Evolutionary conservation across 495 filamentous ascomycete species (phyloP).

Genomic region (Friedmanniomyces endolithicus): DNA sequence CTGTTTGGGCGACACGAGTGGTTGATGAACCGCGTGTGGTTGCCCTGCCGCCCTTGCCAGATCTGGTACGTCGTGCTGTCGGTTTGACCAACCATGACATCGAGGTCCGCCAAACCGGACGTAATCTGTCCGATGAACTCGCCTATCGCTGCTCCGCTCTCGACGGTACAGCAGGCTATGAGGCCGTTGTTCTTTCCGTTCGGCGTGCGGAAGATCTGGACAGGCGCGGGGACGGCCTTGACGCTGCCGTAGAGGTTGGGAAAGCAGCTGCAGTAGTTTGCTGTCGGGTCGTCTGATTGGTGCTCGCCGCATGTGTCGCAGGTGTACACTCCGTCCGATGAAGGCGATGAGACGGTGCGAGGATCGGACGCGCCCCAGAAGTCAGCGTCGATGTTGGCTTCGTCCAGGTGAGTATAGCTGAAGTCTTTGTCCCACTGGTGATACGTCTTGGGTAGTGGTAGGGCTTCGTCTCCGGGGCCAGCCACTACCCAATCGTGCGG

Average conservation of each 20-base stretch:
- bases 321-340: neutral
- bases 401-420: constrained; percentile 23
- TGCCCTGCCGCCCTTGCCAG: constrained; percentile 30
- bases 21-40: constrained; percentile 36
- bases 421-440: constrained; percentile 22
- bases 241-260: constrained; percentile 21
- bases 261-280: constrained; percentile 24
- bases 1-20: constrained; percentile 33
- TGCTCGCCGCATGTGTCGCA: constrained; percentile 22
- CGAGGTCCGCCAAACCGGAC: constrained; percentile 22
- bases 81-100: constrained; percentile 31
- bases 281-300: constrained; percentile 23
- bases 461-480: constrained; percentile 14
- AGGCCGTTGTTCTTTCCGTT: constrained; percentile 26
- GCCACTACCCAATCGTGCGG: constrained; percentile 26
- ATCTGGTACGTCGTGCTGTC: constrained; percentile 25
- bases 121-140: constrained; percentile 29
- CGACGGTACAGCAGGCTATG: constrained; percentile 21
- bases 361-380: constrained; percentile 26
- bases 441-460: constrained; percentile 25
- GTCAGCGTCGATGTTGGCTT: constrained; percentile 22
- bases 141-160: constrained; percentile 22
- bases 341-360: constrained; percentile 5
- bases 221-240: constrained; percentile 7
- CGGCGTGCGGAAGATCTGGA: constrained; percentile 24